Evolutionary conservation across 169 alveolate species (phyloP), one percentile per base, ranked within the genome.

Genomic region (Plasmodium gaboni): DNA sequence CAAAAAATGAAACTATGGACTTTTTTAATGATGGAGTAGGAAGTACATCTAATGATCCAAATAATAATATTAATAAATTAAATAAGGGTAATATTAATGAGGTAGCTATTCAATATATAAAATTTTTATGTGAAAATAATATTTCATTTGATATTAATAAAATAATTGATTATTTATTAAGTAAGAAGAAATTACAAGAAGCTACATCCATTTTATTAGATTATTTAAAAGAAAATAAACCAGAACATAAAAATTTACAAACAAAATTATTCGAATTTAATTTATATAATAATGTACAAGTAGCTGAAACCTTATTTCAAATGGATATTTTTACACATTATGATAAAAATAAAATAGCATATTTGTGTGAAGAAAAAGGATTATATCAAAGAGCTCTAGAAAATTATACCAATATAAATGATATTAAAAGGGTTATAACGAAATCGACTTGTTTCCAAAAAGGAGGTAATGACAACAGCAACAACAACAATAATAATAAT

Each of bases 181-280:
- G 87, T 72, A 86, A 61, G 17, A 95, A 97, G 65, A 96, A 98
- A 86, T 95, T 98, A 65, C 98, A 98, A 94, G 99, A 99, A 94
- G 92, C 98, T 51, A 98, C 99, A 32, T 98, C 99, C 15, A 96
- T 98, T 85, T 93, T 99, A 89, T 96, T 99, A 53, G 99, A 98
- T 71, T 98, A 97, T 87, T 96, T 99, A 78, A 98, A 97, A 93
- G 97, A 96, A 50, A 98, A 98, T 95, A 96, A 95, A 92, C 99
- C 99, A 22, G 99, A 98, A 94, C 99, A 99, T 88, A 99, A 98
- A 26, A 98, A 96, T 87, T 96, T 98, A 42, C 99, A 99, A 95
- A 99, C 99, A 28, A 97, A 98, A 89, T 97, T 99, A 61, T 95
- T 99, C 69, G 99, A 98, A 91, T 95, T 98, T 73, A 99, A 98